Base-by-base conservation (phyloP, 2,329 filamentous ascomycete genomes). In the Ceratocystis albifundus region DNA sequence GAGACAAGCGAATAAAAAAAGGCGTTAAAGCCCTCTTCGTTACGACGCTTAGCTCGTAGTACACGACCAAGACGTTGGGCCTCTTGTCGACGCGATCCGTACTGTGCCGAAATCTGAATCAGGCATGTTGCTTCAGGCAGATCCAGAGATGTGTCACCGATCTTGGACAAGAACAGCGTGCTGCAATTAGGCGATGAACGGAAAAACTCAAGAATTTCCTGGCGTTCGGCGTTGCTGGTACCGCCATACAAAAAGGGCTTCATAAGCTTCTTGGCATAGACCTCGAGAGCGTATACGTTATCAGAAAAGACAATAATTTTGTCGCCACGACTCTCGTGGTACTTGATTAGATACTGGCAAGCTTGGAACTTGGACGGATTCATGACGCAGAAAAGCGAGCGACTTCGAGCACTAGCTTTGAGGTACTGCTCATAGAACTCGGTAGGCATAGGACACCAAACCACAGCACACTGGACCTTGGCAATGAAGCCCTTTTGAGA, bases 271-370 rank as follows among this genome's bases (percentile, higher is more conserved):
- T 85, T 80, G 2, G 94, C 92, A 72, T 97, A 96, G 50, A 86
- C 84, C 71, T 93, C 84, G 36, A 99, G 79, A 0, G 94, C 93
- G 72, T 94, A 97, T 50, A 99, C 90, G 71, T 97, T 96, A 75
- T 99, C 94, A 0, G 91, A 96, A 75, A 97, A 97, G 55, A 99
- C 93, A 69, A 97, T 97, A 71, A 97, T 91, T 76, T 97, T 97
- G 78, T 97, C 94, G 41, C 94, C 93, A 68, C 94, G 84, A 66
- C 86, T 87, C 76, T 97, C 93, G 75, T 99, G 94, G 73, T 96
- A 97, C 74, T 97, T 89, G 73, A 99, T 97, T n/a, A 99, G 81
- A 73, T 94, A 97, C 74, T 99, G 93, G 71, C 91, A 96, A 0
- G 93, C 92, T 75, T 97, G 94, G 74, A 96, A 96, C 76, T 99